Percentiles rank a stretch among this genome's conserved stretches.
Evolutionary conservation across 1,284 basidiomycete species (phyloP).

Genomic region (Leccinum insolens): DNA sequence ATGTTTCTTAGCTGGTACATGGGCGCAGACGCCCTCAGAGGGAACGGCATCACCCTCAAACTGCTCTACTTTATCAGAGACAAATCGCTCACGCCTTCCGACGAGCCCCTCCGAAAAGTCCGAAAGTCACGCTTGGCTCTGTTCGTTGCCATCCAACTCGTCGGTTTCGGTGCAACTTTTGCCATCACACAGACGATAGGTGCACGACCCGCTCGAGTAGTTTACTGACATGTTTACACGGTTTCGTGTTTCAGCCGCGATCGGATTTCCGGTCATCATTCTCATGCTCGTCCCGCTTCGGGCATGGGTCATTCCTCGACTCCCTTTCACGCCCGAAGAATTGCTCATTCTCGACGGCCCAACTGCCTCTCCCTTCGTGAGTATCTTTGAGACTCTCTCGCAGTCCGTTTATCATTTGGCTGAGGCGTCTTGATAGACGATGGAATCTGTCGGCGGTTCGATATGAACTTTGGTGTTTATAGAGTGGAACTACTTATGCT

Average conservation of each 20-base stretch:
- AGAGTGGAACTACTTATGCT: background rate
- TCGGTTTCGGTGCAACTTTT: conserved; percentile 89
- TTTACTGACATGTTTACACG: background rate
- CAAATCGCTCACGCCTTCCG: conserved; percentile 56
- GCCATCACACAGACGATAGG: conserved; percentile 92
- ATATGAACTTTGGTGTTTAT: conserved; percentile 3
- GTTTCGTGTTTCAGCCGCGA: conserved; percentile 58
- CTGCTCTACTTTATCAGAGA: conserved; percentile 86
- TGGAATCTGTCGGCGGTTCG: conserved; percentile 59
- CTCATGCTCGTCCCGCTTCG: conserved; percentile 86
- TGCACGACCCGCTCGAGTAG: conserved; percentile 33
- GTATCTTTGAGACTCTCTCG: conserved; percentile 34
- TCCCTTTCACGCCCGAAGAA: conserved; percentile 83
- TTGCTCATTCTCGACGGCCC: conserved; percentile 86
- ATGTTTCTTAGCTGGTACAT: conserved; percentile 74
- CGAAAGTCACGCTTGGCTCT: conserved; percentile 77
- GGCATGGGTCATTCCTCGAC: conserved; percentile 69
- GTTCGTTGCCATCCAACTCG: conserved; percentile 80
- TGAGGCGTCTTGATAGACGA: conserved; percentile 41
- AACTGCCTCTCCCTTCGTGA: conserved; percentile 81
- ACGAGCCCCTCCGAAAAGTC: conserved; percentile 76
- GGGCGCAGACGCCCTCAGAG: conserved; percentile 82
- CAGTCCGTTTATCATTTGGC: background rate
- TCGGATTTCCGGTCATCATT: conserved; percentile 93
- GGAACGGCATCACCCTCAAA: conserved; percentile 85